phyloP scores from a whole-genome alignment of 768 basidiomycete species.

The Phylloporus sp. region DNA sequence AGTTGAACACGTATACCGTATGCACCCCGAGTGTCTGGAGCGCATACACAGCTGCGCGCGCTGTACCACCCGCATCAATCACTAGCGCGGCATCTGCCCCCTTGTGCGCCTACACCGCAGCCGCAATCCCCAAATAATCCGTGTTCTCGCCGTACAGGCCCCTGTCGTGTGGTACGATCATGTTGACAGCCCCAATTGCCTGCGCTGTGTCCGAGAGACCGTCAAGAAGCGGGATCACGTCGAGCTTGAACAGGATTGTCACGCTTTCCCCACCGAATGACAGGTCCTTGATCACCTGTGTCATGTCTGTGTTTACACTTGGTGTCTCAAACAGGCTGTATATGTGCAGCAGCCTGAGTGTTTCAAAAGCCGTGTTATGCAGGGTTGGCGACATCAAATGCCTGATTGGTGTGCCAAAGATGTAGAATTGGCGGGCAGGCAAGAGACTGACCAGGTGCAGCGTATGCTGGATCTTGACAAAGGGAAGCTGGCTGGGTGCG shows the following conservation, averaged over 20 bases:
- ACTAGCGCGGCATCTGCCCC: slow-evolving; percentile 57
- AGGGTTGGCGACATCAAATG: slow-evolving; percentile 90
- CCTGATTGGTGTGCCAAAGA: slow-evolving; percentile 86
- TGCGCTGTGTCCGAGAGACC: slow-evolving; percentile 74
- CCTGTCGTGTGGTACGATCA: slow-evolving; percentile 52
- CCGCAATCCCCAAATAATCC: slow-evolving; percentile 87
- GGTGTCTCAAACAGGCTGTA: slow-evolving; percentile 79
- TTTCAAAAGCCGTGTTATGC: slow-evolving; percentile 84
- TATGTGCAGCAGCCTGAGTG: slow-evolving; percentile 77
- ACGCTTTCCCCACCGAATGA: slow-evolving; percentile 95
- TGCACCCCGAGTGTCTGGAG: slow-evolving; percentile 63
- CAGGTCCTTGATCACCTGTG: slow-evolving; percentile 53
- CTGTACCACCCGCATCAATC: slow-evolving; percentile 93
- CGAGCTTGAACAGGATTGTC: slow-evolving; percentile 93
- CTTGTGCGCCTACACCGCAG: slow-evolving; percentile 46
- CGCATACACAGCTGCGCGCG: slow-evolving; percentile 92
- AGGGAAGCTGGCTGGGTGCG: slow-evolving; percentile 91
- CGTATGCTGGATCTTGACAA: slow-evolving; percentile 79
- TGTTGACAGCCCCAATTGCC: slow-evolving; percentile 93
- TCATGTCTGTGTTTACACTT: slow-evolving; percentile 61
- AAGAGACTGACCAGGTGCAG: slow-evolving; percentile 78
- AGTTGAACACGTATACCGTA: slow-evolving; percentile 83
- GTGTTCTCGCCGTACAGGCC: slow-evolving; percentile 91
- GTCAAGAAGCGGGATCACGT: slow-evolving; percentile 82
- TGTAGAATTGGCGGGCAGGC: slow-evolving; percentile 70